Evolutionary conservation across 2,329 filamentous ascomycete genomes (phyloP), one percentile per base, ranked within the genome.

Genomic region (Aspergillaceae sp.): DNA sequence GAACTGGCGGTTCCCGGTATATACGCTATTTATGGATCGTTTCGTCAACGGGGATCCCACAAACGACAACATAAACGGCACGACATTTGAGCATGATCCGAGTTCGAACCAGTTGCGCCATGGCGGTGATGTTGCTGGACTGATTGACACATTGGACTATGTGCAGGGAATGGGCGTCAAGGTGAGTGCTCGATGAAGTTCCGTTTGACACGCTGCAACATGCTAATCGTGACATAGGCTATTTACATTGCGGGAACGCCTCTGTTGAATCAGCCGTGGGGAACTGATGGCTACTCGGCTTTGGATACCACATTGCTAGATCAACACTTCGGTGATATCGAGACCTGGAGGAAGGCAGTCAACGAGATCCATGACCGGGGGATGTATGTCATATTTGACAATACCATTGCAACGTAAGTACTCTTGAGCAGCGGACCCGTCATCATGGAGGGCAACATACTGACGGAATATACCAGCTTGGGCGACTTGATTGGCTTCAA

Each of bases 301-400:
- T 62, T 82, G 29, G 81, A 84, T 52, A 74, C 81, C 32, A 83
- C 80, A 0, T 69, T 83, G 29, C 69, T 84, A 10, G 81, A 84
- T 55, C 71, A 74, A 40, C 81, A 84, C 56, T 79, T 77, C 51
- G 81, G 80, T 11, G 74, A 72, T 42, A 76, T 84, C 45, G 62
- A 74, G 11, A 66, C 71, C 45, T 84, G 79, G 78, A 74, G 79
- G 54, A 61, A 68, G 40, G 73, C 74, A 2, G 76, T 84, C 44
- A 66, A 73, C 6, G 78, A 78, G 41, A 79, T 84, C n/a, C 81
- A 84, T 55, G 62, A 63, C 2, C 71, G 77, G 29, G 76, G 72
- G 44, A 84, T 84, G 79, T 83, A 82, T 64, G 78, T 84, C 36
- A 66, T 84, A 30, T 63, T 84, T 48, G 81, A 84, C 58, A 83